Evolutionary conservation across 2,329 filamentous ascomycete genomes (phyloP), one percentile per base, ranked within the genome.

Genomic region (Penicillium thymicola): DNA sequence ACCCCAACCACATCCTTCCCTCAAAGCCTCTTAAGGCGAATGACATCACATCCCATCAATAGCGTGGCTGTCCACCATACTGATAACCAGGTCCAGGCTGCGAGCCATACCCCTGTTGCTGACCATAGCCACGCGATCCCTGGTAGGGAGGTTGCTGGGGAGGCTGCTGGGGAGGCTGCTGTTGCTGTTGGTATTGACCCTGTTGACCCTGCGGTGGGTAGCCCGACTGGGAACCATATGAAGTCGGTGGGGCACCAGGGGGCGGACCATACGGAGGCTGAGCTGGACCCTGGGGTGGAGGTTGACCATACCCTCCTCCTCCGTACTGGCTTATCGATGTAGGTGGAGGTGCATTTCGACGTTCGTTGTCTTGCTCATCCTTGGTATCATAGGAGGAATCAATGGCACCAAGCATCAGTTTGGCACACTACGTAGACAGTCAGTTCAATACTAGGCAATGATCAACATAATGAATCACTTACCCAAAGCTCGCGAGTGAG

Each of bases 371-470:
- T 70, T 84, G 84, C 71, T 88, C 85, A 61, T 88, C 85, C 70
- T 87, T 85, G 64, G 78, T 80, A 62, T 88, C 85, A 63, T 88
- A 88, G 21, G 82, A 84, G 25, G 80, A 77, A 66, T 89, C 86
- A 66, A 89, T 86, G 37, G 85, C 82, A 58, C 86, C 86, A 27
- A 89, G 81, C 49, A 89, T 82, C 56, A 89, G 78, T 72, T 89
- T 89, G 60, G 85, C 79, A 65, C 86, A 78, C 77, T 79, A 51
- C 14, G 27, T 16, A 16, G 10, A 42, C 7, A 27, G 51, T 69
- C 57, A 70, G 64, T 51, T 9, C n/a, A 14, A 10, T 34, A n/a
- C 9, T 13, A 40, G 14, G 27, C n/a, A 43, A 32, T 11, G 34
- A 18, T 43, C 9, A 43, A 11, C 21, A 4, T 10, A 2, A 13